Percentiles rank a stretch among this genome's conserved stretches.
These are phyloP conservation scores for Aspergillus awamori DNA, from an alignment of 2,329 filamentous ascomycete species.

Conservation along the genomic window DNA sequence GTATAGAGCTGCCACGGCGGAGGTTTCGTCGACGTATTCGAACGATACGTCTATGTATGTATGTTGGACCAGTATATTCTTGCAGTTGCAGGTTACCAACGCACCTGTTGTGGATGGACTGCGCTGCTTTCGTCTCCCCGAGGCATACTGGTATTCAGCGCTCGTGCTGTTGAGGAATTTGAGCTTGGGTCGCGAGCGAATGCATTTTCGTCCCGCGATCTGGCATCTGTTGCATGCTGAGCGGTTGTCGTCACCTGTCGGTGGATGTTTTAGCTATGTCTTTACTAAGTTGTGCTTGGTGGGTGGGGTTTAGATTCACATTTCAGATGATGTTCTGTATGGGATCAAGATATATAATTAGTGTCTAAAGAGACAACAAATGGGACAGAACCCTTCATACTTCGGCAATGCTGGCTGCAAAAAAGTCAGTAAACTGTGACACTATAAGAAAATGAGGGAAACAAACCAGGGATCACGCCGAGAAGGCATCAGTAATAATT, in stretches of 20 bases:
- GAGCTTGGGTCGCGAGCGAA: conserved; percentile 1
- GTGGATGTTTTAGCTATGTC: not conserved
- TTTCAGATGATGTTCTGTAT: conserved; percentile 3
- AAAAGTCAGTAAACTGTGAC: too few species aligned
- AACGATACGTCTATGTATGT: not conserved
- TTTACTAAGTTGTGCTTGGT: not conserved
- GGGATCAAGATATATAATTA: not conserved
- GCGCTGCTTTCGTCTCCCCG: not conserved
- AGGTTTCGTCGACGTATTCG: conserved; percentile 17
- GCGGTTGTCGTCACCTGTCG: conserved; percentile 11
- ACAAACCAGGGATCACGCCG: conserved; percentile 12
- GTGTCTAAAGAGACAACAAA: not conserved
- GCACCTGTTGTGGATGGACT: not conserved
- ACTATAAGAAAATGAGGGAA: not conserved
- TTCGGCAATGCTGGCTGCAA: conserved; percentile 20
- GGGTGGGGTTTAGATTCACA: not conserved
- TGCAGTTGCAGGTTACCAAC: not conserved
- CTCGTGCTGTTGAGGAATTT: conserved; percentile 11
- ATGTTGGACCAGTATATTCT: too few species aligned
- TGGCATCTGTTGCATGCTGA: conserved; percentile 18
- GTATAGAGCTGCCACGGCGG: conserved; percentile 9
- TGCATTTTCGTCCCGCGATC: conserved; percentile 13
- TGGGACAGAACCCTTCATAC: conserved; percentile 7
- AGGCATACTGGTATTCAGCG: not conserved
- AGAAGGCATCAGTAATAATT: not conserved